phyloP scores from a whole-genome alignment of 2,329 filamentous ascomycete species.

The Fusarium marasasianum region DNA sequence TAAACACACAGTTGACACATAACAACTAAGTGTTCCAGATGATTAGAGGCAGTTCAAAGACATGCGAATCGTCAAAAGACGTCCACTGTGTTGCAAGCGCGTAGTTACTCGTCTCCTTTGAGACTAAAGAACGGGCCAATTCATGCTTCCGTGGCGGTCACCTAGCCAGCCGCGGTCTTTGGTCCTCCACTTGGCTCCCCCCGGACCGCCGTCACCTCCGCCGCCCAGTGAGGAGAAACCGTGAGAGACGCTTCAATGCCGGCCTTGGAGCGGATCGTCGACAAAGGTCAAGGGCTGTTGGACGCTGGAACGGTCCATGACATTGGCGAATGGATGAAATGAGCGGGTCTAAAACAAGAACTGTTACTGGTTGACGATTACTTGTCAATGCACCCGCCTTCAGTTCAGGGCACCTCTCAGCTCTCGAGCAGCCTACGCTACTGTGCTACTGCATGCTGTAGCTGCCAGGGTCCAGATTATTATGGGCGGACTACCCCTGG shows the following conservation, averaged over 20 bases:
- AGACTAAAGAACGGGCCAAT: constrained; percentile 27
- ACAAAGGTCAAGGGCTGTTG: constrained; percentile 10
- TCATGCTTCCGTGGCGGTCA: constrained; percentile 29
- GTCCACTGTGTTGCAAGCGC: constrained; percentile 17
- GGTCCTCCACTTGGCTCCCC: constrained; percentile 4
- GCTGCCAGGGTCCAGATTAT: constrained; percentile 31
- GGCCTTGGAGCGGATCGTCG: constrained; percentile 31
- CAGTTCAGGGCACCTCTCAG: constrained; percentile 30
- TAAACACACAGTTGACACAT: constrained; percentile 7
- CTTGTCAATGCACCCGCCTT: constrained; percentile 28
- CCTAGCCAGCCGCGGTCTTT: constrained; percentile 26
- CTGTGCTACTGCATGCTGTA: constrained; percentile 16
- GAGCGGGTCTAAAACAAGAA: constrained; percentile 16
- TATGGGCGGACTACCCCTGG: constrained; percentile 34
- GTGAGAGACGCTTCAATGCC: constrained; percentile 2
- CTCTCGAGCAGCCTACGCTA: constrained; percentile 15
- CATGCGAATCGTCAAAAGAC: constrained; percentile 2
- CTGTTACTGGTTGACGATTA: constrained; percentile 12
- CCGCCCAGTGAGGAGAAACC: constrained; percentile 9
- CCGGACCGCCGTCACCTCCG: constrained; percentile 21
- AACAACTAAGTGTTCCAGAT: constrained; percentile 8
- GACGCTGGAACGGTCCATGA: constrained; percentile 19
- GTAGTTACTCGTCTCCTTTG: constrained; percentile 7
- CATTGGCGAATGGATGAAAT: constrained; percentile 26
- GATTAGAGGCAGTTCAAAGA: neutral